Evolutionary conservation across 139 green algal genomes (phyloP).

Genomic region (Coelastrella sp.): DNA sequence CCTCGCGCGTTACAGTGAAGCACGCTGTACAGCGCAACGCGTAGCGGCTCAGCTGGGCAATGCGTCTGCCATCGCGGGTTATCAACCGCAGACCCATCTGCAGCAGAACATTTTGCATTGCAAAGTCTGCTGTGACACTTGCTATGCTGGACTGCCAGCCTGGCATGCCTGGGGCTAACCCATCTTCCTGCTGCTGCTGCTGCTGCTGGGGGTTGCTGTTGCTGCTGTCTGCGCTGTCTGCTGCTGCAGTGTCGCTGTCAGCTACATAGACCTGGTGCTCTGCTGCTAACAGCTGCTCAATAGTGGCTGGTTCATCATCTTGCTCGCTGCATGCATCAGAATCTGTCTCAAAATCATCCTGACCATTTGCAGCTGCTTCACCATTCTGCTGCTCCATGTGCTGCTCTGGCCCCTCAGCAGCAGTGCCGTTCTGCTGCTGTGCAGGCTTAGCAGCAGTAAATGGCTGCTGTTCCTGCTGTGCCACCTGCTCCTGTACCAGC

Average conservation of each 20-base stretch:
- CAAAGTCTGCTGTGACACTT: conserved; percentile 92
- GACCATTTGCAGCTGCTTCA: too few relatives aligned
- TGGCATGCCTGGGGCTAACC: neutral
- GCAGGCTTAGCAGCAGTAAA: conserved; percentile 7
- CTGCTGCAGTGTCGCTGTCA: too few relatives aligned
- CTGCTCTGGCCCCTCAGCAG: too few relatives aligned
- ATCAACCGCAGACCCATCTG: conserved; percentile 92
- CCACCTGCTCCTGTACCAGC: conserved; percentile 30
- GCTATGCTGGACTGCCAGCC: conserved; percentile 67
- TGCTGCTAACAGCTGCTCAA: conserved; percentile 11
- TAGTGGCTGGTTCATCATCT: neutral
- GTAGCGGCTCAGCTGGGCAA: conserved; percentile 77
- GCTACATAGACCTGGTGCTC: conserved; percentile 21
- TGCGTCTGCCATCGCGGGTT: conserved; percentile 82
- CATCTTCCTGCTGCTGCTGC: conserved; percentile 12
- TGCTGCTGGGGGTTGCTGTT: conserved; percentile 15
- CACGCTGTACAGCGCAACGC: conserved; percentile 92
- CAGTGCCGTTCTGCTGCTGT: conserved; percentile 5
- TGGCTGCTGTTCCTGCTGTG: conserved; percentile 26
- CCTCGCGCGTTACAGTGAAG: conserved; percentile 76
- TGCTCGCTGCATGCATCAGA: neutral
- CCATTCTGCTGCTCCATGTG: conserved; percentile 30
- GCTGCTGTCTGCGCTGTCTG: neutral
- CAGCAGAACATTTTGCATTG: conserved; percentile 98
- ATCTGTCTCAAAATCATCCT: too few relatives aligned